Evolutionary conservation across 2,329 filamentous ascomycete species (phyloP).

Genomic region (Diaporthe humulicola): DNA sequence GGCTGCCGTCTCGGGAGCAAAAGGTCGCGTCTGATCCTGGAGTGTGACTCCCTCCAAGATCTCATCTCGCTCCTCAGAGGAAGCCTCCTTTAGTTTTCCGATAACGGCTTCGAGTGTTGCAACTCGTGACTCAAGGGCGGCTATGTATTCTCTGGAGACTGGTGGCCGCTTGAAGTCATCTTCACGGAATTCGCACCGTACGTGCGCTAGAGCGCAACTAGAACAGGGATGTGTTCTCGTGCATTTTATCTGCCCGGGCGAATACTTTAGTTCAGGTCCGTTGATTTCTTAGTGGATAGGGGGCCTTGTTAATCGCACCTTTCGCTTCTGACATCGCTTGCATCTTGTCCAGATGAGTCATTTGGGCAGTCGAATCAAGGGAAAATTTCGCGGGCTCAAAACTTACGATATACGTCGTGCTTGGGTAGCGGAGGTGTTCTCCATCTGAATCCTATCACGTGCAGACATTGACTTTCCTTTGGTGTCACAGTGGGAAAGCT

Average conservation of each 20-base stretch:
- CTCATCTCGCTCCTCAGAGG: conserved; percentile 8
- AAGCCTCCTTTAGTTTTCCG: background rate
- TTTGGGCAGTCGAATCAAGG: background rate
- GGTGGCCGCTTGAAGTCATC: conserved; percentile 41
- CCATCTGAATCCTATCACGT: background rate
- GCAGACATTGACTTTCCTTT: background rate
- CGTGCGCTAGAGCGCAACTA: conserved; percentile 38
- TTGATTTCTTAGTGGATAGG: background rate
- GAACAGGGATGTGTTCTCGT: conserved; percentile 41
- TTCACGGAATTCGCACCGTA: conserved; percentile 41
- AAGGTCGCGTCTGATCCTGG: background rate
- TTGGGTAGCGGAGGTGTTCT: background rate
- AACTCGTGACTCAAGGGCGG: conserved; percentile 33
- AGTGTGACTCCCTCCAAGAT: background rate
- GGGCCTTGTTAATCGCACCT: background rate
- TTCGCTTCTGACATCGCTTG: conserved; percentile 22
- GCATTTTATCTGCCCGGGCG: conserved; percentile 39
- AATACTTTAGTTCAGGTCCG: background rate
- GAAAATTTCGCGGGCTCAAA: too few relatives aligned
- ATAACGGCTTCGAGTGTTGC: conserved; percentile 37
- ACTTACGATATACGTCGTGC: conserved; percentile 21
- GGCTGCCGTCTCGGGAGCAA: background rate
- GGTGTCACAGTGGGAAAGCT: background rate
- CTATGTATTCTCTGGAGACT: conserved; percentile 38
- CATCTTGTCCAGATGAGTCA: background rate